Evolutionary conservation across 1,284 basidiomycete genomes (phyloP), one percentile per base, ranked within the genome.

Genomic region (Cryptococcus sp.): DNA sequence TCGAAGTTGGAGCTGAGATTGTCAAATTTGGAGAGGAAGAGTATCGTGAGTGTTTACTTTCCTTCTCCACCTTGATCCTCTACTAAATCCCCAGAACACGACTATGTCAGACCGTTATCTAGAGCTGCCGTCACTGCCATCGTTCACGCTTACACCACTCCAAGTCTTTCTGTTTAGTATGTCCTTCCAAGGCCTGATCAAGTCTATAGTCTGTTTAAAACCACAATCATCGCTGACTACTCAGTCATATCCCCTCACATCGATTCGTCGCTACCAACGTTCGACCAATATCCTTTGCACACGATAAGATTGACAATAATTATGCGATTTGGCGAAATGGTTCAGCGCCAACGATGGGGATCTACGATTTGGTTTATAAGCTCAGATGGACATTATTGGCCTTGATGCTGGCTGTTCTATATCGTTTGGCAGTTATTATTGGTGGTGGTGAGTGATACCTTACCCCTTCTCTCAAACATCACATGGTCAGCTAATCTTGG

Each of bases 21-120:
- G 59, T 77, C 8, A 49, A 65, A 33, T 71, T 74, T 42, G 74
- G 70, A 14, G 67, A 58, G 30, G 71, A 71, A 49, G 73, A 76
- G 55, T 65, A 71, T 53, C 62, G 69, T 66, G 46, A 54, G 69
- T 65, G 5, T 33, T n/a, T 8, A 33, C 13, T 7, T 30, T 36
- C 45, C 14, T 8, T 7, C n/a, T 46, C 34, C 33, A 43, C 32
- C 50, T n/a, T 51, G n/a, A 15, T 14, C 36, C 30, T 41, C 38
- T 10, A 41, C 38, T 41, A 10, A 41, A 14, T 51, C 34, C 8
- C 1, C 55, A 69, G 71, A 68, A 50, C 62, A 70, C 49, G 64
- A 71, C 45, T 78, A 78, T 55, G 76, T 71, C 32, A 68, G 77
- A 5, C 77, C 77, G 6, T 58, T 78, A 6, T 75, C 73, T 4